Evolutionary conservation across 2,329 filamentous ascomycete species (phyloP).

Genomic region (Monosporascus sp.): DNA sequence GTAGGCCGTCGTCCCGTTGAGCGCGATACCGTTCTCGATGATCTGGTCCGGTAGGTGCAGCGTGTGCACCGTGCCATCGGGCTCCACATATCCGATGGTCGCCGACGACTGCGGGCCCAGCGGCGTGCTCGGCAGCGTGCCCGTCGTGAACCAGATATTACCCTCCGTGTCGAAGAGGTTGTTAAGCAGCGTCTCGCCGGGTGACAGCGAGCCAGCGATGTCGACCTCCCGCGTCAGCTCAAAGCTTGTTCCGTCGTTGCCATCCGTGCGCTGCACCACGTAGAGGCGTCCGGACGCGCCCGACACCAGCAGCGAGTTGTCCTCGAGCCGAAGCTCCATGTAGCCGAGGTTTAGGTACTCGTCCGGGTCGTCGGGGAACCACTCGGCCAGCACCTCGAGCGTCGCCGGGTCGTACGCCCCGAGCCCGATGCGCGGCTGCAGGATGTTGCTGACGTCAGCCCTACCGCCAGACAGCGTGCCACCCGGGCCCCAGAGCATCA

Average conservation of each 20-base stretch:
- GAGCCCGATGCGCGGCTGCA: background rate
- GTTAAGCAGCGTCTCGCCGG: constrained; percentile 1
- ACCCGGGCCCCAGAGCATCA: background rate
- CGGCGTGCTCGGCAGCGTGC: background rate
- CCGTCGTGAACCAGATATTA: constrained; percentile 1
- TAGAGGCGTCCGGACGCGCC: background rate
- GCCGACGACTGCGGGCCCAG: background rate
- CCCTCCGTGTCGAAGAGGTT: background rate
- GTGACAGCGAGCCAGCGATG: background rate
- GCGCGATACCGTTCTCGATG: constrained; percentile 11
- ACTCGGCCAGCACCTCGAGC: background rate
- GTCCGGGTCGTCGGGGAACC: background rate
- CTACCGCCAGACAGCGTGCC: background rate
- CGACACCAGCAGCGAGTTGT: background rate
- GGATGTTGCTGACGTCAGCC: background rate
- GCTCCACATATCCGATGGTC: constrained; percentile 1
- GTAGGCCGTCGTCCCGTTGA: constrained; percentile 8
- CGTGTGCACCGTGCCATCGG: background rate
- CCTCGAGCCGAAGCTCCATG: constrained; percentile 1
- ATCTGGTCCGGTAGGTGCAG: constrained; percentile 5
- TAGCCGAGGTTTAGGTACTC: constrained; percentile 2
- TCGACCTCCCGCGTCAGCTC: background rate
- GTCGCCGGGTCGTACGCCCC: background rate
- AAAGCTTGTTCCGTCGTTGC: background rate
- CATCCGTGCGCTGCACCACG: background rate